Evolutionary conservation across 257 asterid species (phyloP), one percentile per base, ranked within the genome.

Genomic region (Nicotiana knightiana): DNA sequence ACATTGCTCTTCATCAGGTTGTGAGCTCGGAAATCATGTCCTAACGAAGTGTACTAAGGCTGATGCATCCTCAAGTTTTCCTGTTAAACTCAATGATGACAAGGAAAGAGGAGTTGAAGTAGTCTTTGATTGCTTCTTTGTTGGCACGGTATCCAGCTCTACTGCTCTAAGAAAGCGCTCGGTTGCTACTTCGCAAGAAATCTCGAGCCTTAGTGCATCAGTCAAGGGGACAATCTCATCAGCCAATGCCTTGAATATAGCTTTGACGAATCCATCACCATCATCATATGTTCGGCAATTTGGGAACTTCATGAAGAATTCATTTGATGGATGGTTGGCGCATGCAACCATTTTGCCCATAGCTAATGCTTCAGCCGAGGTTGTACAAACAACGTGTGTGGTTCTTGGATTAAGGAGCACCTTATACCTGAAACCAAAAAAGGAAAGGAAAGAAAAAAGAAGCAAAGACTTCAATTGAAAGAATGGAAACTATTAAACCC

Each of bases 151-250:
- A 8, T 91, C 90, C 54, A 96, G 92, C 83, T 96, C 84, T 15
- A 97, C 97, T 85, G 86, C 88, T n/a, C n/a, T n/a, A n/a, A n/a
- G n/a, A n/a, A n/a, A n/a, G n/a, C n/a, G n/a, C n/a, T n/a, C n/a
- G n/a, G 98, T 96, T 33, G 99, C 99, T 28, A 98, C 94, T 82
- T 94, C 98, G 98, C 99, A 96, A 35, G 98, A 96, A 75, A 96
- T 93, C 88, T 92, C 92, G 16, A 92, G 97, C 90, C 83, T 90
- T 78, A 92, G 98, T 5, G 86, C 92, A 75, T 91, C 92, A 10
- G 97, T 90, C 62, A 91, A 82, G 0, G 92, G 94, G 66, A 92
- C 88, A 79, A 98, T 98, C 81, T 90, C 90, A 78, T 94, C 98
- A 67, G 89, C 77, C 82, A 94, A 83, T 3, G 99, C 98, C 85